phyloP scores from a whole-genome alignment of 139 green algal species.

The Coelastrella sp. region DNA sequence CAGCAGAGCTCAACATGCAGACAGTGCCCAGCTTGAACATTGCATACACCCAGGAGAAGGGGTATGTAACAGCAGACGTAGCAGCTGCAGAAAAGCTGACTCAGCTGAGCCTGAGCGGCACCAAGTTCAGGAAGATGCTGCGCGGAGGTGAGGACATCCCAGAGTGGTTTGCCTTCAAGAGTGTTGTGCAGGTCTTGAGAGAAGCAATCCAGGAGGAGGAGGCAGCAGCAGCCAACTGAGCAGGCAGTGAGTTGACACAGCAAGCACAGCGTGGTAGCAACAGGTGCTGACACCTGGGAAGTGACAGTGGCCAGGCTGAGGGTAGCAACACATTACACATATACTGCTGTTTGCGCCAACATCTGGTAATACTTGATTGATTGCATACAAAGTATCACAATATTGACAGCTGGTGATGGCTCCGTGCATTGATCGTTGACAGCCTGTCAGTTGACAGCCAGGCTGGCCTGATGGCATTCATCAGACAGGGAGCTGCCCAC shows the following conservation, averaged over 20 bases:
- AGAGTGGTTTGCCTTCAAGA: slow-evolving; percentile 98
- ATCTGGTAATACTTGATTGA: too few species aligned
- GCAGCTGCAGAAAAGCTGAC: slow-evolving; percentile 43
- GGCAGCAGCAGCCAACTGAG: slow-evolving; percentile 1
- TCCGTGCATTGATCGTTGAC: too few species aligned
- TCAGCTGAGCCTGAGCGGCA: slow-evolving; percentile 70
- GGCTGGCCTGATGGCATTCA: too few species aligned
- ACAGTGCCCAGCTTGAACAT: slow-evolving; percentile 93
- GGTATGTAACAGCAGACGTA: slow-evolving; percentile 53
- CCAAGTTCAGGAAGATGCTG: slow-evolving; percentile 90
- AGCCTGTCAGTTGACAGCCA: too few species aligned
- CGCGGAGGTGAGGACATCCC: slow-evolving; percentile 80
- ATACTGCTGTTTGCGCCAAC: too few species aligned
- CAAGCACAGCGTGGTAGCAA: too few species aligned
- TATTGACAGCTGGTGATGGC: too few species aligned
- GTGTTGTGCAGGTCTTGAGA: slow-evolving; percentile 91
- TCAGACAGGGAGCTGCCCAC: too few species aligned
- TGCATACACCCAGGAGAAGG: slow-evolving; percentile 45
- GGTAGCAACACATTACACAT: too few species aligned
- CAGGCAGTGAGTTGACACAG: not conserved
- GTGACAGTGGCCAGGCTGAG: not conserved
- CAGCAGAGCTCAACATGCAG: slow-evolving; percentile 85
- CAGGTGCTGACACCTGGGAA: too few species aligned
- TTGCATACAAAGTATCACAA: too few species aligned
- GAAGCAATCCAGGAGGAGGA: slow-evolving; percentile 58